Conservation (phyloP, 2,329 filamentous ascomycete genomes). For the Sporothrix brunneoviolacea region DNA sequence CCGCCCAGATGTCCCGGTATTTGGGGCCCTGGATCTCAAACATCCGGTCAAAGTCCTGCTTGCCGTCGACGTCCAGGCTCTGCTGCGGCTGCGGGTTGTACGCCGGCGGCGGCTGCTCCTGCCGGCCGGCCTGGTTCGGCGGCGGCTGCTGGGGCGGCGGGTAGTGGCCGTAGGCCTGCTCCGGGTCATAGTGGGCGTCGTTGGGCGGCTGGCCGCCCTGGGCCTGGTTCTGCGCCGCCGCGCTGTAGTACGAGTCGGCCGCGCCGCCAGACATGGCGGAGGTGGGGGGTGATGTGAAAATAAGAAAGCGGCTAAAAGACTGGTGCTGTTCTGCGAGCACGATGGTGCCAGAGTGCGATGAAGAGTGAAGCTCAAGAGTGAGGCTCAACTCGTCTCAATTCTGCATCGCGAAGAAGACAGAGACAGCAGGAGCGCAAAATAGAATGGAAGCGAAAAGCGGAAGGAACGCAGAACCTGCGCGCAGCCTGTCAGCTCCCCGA, state of each 20-base stretch:
- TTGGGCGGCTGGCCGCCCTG: no score
- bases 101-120: background rate
- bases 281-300: background rate
- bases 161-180: background rate
- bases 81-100: conserved; percentile 15
- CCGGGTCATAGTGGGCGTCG: conserved; percentile 2
- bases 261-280: conserved; percentile 12
- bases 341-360: background rate
- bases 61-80: conserved; percentile 35
- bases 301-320: background rate
- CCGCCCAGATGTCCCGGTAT: conserved; percentile 87
- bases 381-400: no score
- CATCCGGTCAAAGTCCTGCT: conserved; percentile 64
- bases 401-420: no score
- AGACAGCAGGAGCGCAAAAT: background rate
- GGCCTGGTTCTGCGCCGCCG: background rate
- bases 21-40: conserved; percentile 82
- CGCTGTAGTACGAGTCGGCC: conserved; percentile 14
- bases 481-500: conserved; percentile 6
- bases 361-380: no score
- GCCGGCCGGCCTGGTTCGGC: background rate
- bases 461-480: background rate
- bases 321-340: background rate
- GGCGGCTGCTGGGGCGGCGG: background rate
- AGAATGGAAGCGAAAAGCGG: background rate